Evolutionary conservation across 2,329 filamentous ascomycete genomes (phyloP), one percentile per base, ranked within the genome.

Genomic region (Fusarium clavum): DNA sequence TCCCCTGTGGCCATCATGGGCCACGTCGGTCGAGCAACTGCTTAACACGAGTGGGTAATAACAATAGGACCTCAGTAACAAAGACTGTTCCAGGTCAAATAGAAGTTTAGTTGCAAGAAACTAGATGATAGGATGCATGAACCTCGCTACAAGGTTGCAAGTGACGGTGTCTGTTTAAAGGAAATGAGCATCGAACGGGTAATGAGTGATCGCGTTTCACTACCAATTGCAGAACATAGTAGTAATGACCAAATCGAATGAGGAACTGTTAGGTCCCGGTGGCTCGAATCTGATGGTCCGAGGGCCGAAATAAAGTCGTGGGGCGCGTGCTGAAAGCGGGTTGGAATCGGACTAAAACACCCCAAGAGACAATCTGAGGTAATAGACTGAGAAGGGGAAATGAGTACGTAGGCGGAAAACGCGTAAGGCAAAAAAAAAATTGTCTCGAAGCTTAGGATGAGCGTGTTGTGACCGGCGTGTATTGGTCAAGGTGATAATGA

Each of bases 271-370:
- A 66, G 62, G 64, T 67, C 52, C 52, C 47, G 59, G 67, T 70
- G 67, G 57, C 67, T 71, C 60, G 53, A 61, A 56, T 64, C 32
- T 59, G 56, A 73, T 64, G 62, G 69, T 60, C 64, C 61, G 59
- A 72, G 59, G 64, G 68, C 58, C 53, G 47, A 72, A 64, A 72
- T 67, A 70, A 63, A 69, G 57, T 73, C 71, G 67, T 71, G 67
- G 57, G 67, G 58, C 57, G 64, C 54, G 70, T 67, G 54, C 53
- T 60, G 51, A 66, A 73, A 69, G 58, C 61, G 64, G 64, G 60
- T 52, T 70, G 56, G 48, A 66, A 44, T 69, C 38, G 47, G 59
- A 64, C 52, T 58, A 70, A 52, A 45, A 46, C 40, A 49, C 48
- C 52, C 41, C 52, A 68, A 71, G 40, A 44, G 54, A 63, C 51